Evolutionary conservation across 805 yeast genomes (phyloP), one percentile per base, ranked within the genome.

Genomic region (Candida coleopterorum): DNA sequence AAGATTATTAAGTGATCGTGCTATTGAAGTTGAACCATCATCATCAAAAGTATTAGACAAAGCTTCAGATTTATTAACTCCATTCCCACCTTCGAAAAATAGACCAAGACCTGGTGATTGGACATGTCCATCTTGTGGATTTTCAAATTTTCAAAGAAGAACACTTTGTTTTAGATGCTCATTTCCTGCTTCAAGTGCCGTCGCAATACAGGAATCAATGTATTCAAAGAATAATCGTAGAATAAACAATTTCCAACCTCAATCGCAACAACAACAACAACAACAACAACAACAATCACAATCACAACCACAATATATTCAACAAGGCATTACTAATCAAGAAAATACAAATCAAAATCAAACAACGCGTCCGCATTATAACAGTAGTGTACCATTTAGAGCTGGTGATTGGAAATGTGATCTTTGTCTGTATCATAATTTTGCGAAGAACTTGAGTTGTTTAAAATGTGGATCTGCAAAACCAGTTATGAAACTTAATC

Each of bases 401-500:
- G 96, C 96, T 3, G 96, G 96, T 35, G 97, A 88, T 61, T 89
- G 96, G 96, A 88, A 87, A 58, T 89, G 96, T 65, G 89, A 82
- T 38, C 68, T 75, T 18, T 89, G 96, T 57, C 72, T 79, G 23
- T 89, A 89, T 58, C 96, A 88, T 59, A 88, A 88, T 58, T 88
- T 88, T 68, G 96, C 96, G 3, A 88, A 88, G 53, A 88, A 88
- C 57, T 68, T 85, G 39, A 78, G 81, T 40, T 88, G 97, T 56
- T 70, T 88, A 54, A 81, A 90, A 55, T 88, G 97, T 62, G 94
- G 95, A 4, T 83, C 85, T 1, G 80, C 89, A 30, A 76, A 66
- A 38, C 72, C 71, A 3, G 43, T 49, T 8, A 53, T 46, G 36
- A 33, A 41, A 12, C 35, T 44, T 9, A 37, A 40, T 30, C 42